These are phyloP conservation scores for Botryotinia globosa DNA, from an alignment of 2,329 filamentous ascomycete genomes.

Conservation along the genomic window DNA sequence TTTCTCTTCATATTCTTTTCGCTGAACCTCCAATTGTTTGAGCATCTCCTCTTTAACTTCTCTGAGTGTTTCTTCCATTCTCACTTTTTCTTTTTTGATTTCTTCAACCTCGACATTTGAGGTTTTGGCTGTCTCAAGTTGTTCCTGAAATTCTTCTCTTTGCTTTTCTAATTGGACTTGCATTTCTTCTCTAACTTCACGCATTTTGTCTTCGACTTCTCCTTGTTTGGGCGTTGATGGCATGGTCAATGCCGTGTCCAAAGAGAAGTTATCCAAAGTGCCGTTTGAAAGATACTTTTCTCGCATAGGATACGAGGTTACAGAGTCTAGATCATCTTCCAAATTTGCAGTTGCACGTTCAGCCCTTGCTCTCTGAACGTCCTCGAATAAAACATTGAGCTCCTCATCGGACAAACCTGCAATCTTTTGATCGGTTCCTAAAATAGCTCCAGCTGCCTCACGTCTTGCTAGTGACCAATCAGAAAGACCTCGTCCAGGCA, in stretches of 20 bases:
- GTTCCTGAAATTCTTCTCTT: conserved; percentile 77
- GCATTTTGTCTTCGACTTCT: conserved; percentile 72
- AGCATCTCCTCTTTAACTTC: conserved; percentile 86
- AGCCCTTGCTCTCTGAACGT: conserved; percentile 84
- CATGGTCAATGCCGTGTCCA: conserved; percentile 92
- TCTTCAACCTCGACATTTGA: conserved; percentile 78
- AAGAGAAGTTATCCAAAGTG: conserved; percentile 91
- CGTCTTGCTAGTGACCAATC: conserved; percentile 93
- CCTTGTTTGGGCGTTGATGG: conserved; percentile 83
- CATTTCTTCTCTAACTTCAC: conserved; percentile 76
- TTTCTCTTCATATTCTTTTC: conserved; percentile 79
- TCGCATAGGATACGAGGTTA: conserved; percentile 79
- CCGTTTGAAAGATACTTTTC: conserved; percentile 96
- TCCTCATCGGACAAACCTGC: conserved; percentile 89
- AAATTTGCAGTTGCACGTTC: conserved; percentile 72
- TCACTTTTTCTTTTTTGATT: conserved; percentile 74
- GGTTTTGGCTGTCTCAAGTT: conserved; percentile 71
- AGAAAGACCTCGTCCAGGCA: conserved; percentile 66
- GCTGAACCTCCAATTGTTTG: conserved; percentile 77
- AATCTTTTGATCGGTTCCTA: conserved; percentile 90
- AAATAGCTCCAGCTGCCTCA: conserved; percentile 86
- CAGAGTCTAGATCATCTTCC: conserved; percentile 87
- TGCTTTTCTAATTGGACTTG: conserved; percentile 78
- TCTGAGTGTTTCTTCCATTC: conserved; percentile 79
- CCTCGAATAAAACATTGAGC: conserved; percentile 87